These are phyloP conservation scores for Antrodiella citrinella DNA, from an alignment of 768 basidiomycete genomes.

Conservation along the genomic window DNA sequence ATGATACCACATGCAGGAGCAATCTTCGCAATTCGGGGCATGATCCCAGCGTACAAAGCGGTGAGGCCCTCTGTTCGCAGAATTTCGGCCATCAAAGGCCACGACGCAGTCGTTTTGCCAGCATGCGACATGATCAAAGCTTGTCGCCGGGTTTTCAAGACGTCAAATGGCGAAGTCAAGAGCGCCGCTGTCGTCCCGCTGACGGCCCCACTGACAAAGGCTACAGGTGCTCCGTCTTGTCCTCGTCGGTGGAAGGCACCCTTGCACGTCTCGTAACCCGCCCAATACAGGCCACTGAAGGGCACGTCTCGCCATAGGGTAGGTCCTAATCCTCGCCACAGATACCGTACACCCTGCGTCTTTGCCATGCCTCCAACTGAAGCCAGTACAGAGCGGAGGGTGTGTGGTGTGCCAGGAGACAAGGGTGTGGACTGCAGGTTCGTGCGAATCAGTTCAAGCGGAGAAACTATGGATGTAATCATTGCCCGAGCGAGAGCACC, in stretches of 20 bases:
- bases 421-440: conserved; percentile 84
- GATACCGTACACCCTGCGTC: conserved; percentile 53
- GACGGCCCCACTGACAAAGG: conserved; percentile 85
- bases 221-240: conserved; percentile 51
- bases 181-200: conserved; percentile 85
- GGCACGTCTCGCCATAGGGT: conserved; percentile 97
- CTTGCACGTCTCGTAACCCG: conserved; percentile 85
- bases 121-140: conserved; percentile 61
- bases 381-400: conserved; percentile 63
- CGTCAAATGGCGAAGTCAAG: conserved; percentile 92
- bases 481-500: conserved; percentile 78
- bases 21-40: conserved; percentile 89
- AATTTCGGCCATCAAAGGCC: conserved; percentile 62
- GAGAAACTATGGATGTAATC: conserved; percentile 74
- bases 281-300: conserved; percentile 97
- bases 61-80: conserved; percentile 68
- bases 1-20: conserved; percentile 98
- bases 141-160: conserved; percentile 91
- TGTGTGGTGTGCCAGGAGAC: conserved; percentile 63
- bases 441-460: conserved; percentile 88
- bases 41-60: conserved; percentile 76
- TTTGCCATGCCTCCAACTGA: conserved; percentile 55
- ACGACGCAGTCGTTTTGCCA: conserved; percentile 36
- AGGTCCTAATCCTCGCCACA: conserved; percentile 89
- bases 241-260: conserved; percentile 44